phyloP scores from a whole-genome alignment of 225 moss, liverwort and hornwort species.

The Ulota crispa region DNA sequence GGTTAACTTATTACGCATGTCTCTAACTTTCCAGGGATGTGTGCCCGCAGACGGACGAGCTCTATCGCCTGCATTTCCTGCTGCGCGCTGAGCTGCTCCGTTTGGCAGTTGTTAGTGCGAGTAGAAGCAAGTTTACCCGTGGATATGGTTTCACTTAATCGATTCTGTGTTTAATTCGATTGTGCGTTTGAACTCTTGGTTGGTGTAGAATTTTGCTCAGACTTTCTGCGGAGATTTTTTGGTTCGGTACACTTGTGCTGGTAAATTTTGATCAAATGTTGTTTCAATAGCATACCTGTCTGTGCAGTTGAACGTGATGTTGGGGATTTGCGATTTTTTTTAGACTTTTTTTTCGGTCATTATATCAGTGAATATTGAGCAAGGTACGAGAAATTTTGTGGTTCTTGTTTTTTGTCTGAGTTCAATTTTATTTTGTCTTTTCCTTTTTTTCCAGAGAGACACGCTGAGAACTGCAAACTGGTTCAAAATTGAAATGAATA shows the following conservation, averaged over 20 bases:
- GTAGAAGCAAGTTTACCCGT: neutral
- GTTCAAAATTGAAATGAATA: neutral
- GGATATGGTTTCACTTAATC: neutral
- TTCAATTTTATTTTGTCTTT: neutral
- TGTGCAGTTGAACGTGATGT: neutral
- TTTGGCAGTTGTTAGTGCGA: too few species aligned
- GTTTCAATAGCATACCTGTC: neutral
- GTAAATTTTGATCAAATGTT: neutral
- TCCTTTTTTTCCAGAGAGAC: neutral
- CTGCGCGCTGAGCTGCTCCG: fast-evolving
- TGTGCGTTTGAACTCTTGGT: neutral
- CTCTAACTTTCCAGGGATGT: neutral
- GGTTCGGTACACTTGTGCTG: neutral
- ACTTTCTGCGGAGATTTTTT: neutral
- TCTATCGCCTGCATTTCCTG: neutral
- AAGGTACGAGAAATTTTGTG: neutral
- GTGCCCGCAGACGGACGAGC: neutral
- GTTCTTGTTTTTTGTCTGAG: neutral
- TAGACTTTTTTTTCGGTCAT: neutral
- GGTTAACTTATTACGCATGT: too few species aligned
- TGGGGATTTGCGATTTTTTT: neutral
- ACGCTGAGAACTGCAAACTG: too few species aligned
- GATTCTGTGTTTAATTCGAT: neutral
- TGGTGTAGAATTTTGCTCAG: neutral
- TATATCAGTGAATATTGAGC: fast-evolving